Evolutionary conservation across 2,329 filamentous ascomycete genomes (phyloP).

Genomic region (Lachnum nothofagi): DNA sequence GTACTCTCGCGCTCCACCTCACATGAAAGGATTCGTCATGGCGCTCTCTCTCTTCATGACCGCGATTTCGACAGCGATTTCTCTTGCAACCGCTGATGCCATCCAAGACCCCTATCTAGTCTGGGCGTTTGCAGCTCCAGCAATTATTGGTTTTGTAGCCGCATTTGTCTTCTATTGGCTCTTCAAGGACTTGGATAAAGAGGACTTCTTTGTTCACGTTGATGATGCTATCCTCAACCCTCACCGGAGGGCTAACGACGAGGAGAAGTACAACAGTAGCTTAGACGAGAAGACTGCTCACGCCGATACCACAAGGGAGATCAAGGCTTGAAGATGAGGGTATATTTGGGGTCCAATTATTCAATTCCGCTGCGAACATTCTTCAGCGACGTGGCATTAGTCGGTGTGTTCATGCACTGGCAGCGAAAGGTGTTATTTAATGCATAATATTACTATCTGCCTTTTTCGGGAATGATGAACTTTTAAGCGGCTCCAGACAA

Average conservation of each 20-base stretch:
- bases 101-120: slow-evolving; percentile 59
- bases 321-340: neutral
- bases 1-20: slow-evolving; percentile 69
- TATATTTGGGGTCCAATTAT: too few relatives aligned
- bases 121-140: slow-evolving; percentile 42
- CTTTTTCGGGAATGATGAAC: too few relatives aligned
- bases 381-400: too few relatives aligned
- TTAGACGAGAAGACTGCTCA: neutral
- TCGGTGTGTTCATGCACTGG: too few relatives aligned
- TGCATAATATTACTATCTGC: too few relatives aligned
- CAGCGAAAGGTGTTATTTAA: too few relatives aligned
- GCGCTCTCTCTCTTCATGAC: slow-evolving; percentile 66
- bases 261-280: neutral
- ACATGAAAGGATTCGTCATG: slow-evolving; percentile 71
- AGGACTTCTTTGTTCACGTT: slow-evolving; percentile 1
- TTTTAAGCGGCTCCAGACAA: too few relatives aligned
- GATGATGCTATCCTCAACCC: neutral
- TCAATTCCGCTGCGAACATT: too few relatives aligned
- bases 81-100: slow-evolving; percentile 58
- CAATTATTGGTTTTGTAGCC: too few relatives aligned
- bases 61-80: slow-evolving; percentile 62
- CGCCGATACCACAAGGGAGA: neutral
- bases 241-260: neutral
- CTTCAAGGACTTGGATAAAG: too few relatives aligned
- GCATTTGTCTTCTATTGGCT: too few relatives aligned